Evolutionary conservation across 805 yeast genomes (phyloP).

Genomic region (Cyberlindnera samutprakarnensis): DNA sequence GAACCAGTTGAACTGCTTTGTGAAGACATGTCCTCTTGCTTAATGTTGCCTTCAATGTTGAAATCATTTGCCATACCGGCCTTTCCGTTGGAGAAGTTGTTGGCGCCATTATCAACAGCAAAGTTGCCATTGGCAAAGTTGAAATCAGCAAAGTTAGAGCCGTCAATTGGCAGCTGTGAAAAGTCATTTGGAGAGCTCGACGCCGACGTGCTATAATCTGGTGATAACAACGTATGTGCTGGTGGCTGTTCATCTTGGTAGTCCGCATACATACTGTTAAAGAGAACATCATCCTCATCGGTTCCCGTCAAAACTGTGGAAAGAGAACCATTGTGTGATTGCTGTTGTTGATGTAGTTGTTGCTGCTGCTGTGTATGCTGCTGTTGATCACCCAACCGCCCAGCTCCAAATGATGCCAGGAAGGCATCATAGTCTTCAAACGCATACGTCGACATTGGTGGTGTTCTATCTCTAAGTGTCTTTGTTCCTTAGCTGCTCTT

Average conservation of each 20-base stretch:
- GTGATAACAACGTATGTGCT: slow-evolving; percentile 1
- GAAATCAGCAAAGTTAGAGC: slow-evolving; percentile 6
- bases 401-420: slow-evolving; percentile 19
- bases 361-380: too few species aligned
- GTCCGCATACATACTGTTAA: slow-evolving; percentile 2
- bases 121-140: neutral
- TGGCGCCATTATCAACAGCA: neutral
- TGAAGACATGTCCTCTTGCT: slow-evolving; percentile 13
- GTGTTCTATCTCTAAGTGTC: too few species aligned
- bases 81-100: neutral
- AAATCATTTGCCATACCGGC: slow-evolving; percentile 1
- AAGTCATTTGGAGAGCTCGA: slow-evolving; percentile 11
- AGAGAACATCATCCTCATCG: slow-evolving; percentile 8
- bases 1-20: slow-evolving; percentile 1
- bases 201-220: neutral
- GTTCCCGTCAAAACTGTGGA: slow-evolving; percentile 9
- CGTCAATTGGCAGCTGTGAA: slow-evolving; percentile 12
- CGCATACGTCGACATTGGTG: slow-evolving; percentile 23
- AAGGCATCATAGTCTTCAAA: slow-evolving; percentile 27
- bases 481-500: too few species aligned
- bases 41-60: slow-evolving; percentile 5
- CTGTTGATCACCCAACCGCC: slow-evolving; percentile 8
- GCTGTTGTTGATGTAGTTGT: too few species aligned
- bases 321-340: slow-evolving; percentile 10
- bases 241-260: slow-evolving; percentile 1